Percentiles rank a stretch among this genome's conserved stretches.
phyloP scores from a whole-genome alignment of 768 basidiomycete species.

The Boletus fagicola region DNA sequence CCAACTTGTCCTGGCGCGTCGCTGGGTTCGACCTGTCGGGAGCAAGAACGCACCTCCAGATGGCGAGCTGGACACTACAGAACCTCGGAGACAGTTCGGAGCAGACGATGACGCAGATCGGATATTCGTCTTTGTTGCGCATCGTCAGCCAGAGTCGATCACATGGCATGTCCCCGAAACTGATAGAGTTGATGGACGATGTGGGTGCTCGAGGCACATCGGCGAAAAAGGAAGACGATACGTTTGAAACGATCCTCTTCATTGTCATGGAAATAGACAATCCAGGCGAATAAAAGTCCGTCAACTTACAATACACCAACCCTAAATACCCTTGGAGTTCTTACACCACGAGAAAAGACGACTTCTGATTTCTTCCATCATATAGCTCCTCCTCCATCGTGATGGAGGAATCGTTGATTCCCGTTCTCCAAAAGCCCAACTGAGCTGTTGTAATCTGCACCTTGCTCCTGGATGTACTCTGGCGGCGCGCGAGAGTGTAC shows the following conservation, averaged over 20 bases:
- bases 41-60: background rate
- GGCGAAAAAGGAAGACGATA: slow-evolving; percentile 56
- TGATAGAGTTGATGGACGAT: slow-evolving; percentile 60
- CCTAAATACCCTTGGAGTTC: background rate
- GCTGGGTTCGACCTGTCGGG: background rate
- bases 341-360: background rate
- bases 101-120: slow-evolving; percentile 36
- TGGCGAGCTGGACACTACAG: background rate
- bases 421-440: slow-evolving; percentile 55
- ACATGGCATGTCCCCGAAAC: slow-evolving; percentile 50
- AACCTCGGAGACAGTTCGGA: slow-evolving; percentile 44
- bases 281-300: slow-evolving; percentile 1
- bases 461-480: slow-evolving; percentile 44
- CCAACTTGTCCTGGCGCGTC: slow-evolving; percentile 46
- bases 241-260: slow-evolving; percentile 65
- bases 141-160: slow-evolving; percentile 56
- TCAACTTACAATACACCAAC: background rate
- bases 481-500: slow-evolving; percentile 52
- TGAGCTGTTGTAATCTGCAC: slow-evolving; percentile 49
- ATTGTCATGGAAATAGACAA: slow-evolving; percentile 31
- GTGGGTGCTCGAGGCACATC: slow-evolving; percentile 48
- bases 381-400: slow-evolving; percentile 13
- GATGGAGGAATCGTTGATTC: slow-evolving; percentile 47
- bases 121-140: slow-evolving; percentile 62
- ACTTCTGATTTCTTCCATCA: background rate